Percentiles rank a stretch among this genome's conserved stretches.
Evolutionary conservation across 2,329 filamentous ascomycete species (phyloP).

Genomic region (Ophiocordyceps camponoti-rufipedis): DNA sequence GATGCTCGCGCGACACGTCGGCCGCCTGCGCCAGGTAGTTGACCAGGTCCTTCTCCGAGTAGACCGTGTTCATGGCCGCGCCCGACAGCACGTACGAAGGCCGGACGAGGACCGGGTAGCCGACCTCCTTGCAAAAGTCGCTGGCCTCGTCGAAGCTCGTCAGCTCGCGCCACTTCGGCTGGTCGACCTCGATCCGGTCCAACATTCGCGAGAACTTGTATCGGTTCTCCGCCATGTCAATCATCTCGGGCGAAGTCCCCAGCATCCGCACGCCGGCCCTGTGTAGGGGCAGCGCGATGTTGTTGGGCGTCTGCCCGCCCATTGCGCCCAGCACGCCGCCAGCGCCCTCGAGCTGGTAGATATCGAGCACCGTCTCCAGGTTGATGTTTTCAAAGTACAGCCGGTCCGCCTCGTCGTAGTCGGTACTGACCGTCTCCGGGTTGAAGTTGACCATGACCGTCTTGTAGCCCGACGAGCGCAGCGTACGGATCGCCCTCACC

Average conservation of each 20-base stretch:
- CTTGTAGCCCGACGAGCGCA: constrained; percentile 71
- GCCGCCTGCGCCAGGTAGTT: constrained; percentile 78
- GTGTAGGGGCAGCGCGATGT: constrained; percentile 80
- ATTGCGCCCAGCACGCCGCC: constrained; percentile 83
- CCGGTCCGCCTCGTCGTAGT: constrained; percentile 86
- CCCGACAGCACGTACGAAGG: constrained; percentile 95
- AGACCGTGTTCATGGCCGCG: constrained; percentile 98
- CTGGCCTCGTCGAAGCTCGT: constrained; percentile 86
- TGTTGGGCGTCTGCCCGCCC: constrained; percentile 96
- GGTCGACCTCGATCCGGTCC: constrained; percentile 84
- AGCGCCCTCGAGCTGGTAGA: constrained; percentile 74
- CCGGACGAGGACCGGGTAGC: constrained; percentile 83
- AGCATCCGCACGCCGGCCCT: constrained; percentile 82
- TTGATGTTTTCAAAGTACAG: constrained; percentile 96
- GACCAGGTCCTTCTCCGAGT: constrained; percentile 83
- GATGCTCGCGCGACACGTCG: constrained; percentile 86
- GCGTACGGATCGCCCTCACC: constrained; percentile 78
- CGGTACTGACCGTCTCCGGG: constrained; percentile 74
- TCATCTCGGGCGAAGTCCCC: constrained; percentile 96
- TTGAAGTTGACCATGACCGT: constrained; percentile 96
- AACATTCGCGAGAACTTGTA: constrained; percentile 99
- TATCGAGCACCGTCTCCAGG: constrained; percentile 77
- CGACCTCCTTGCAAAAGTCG: constrained; percentile 71
- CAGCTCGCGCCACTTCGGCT: constrained; percentile 94
- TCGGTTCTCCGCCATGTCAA: constrained; percentile 89